Evolutionary conservation across 495 filamentous ascomycete genomes (phyloP), one percentile per base, ranked within the genome.

Genomic region (Chaetomium tenue): DNA sequence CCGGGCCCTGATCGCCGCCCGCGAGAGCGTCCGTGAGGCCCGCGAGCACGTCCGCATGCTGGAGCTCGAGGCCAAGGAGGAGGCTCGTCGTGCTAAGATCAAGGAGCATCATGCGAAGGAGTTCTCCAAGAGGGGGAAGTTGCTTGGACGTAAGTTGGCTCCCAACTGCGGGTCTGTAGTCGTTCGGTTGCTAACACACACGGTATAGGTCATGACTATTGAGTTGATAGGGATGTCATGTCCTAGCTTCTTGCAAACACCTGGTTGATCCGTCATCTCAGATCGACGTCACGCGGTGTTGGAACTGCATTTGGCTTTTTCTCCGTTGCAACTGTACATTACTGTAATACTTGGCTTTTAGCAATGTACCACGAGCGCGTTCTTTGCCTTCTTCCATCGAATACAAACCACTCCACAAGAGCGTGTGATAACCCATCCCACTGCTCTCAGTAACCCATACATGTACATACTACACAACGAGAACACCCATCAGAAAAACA

Each of bases 41-140:
- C 77, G 81, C 60, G 86, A 86, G 37, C 83, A 89, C 63, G 85
- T 88, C 9, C 84, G 81, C 76, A 73, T 74, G 22, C 74, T 90
- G 8, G 87, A 89, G 75, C 74, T 78, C 40, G 87, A 89, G 75
- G 87, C 86, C 0, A 77, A 80, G 59, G 85, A 89, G 71, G 85
- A 89, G 78, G 78, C 79, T 48, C 71, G 78, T 18, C 60, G 69
- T 18, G 87, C 87, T 23, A 87, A 83, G 77, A 85, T 88, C 52
- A 90, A 90, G 81, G 83, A 87, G 69, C 78, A 81, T 63, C 82
- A 89, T 66, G 87, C 86, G 0, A 83, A 78, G 61, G 78, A 79
- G 63, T 83, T 90, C 25, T 83, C 82, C 33, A 88, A 88, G 83
- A 75, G 85, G 28, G 86, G 83, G n/a, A 83, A 86, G 77, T 78